A percentile compares a stretch with the other conserved stretches of the same genome.
phyloP scores from a whole-genome alignment of 1,139 yeast genomes.

The Hyphopichia khmerensis region DNA sequence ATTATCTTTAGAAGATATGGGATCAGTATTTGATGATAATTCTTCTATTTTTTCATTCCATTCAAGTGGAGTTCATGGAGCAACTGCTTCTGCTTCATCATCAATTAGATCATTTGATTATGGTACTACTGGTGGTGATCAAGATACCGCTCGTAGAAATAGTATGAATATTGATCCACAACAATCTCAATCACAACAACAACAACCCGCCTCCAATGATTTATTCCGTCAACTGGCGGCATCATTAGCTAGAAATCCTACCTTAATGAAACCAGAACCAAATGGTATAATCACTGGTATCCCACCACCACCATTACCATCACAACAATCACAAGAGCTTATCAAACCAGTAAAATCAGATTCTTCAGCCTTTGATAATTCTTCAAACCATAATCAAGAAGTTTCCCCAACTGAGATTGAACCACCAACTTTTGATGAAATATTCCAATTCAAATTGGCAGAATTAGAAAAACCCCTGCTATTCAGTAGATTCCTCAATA shows the following conservation, averaged over 20 bases:
- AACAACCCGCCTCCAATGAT: slow-evolving; percentile 14
- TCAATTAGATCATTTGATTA: slow-evolving; percentile 9
- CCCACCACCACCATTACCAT: slow-evolving; percentile 16
- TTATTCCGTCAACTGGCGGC: slow-evolving; percentile 34
- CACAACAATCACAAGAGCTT: neutral
- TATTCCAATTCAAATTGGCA: slow-evolving; percentile 26
- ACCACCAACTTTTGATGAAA: slow-evolving; percentile 37
- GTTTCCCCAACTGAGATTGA: slow-evolving; percentile 37
- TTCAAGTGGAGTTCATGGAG: slow-evolving; percentile 15
- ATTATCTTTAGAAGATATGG: slow-evolving; percentile 54
- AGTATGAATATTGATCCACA: slow-evolving; percentile 16
- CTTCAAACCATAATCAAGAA: slow-evolving; percentile 8
- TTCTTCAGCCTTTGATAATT: slow-evolving; percentile 14
- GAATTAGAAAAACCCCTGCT: slow-evolving; percentile 15
- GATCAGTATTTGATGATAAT: slow-evolving; percentile 48
- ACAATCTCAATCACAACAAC: too few relatives aligned
- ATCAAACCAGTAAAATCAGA: slow-evolving; percentile 26
- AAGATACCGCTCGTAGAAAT: slow-evolving; percentile 15
- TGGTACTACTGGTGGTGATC: slow-evolving; percentile 18
- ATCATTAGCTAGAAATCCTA: slow-evolving; percentile 40
- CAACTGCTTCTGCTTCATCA: too few relatives aligned
- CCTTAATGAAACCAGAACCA: slow-evolving; percentile 28
- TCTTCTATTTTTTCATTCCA: slow-evolving; percentile 47
- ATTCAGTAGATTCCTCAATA: neutral
- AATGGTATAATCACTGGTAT: slow-evolving; percentile 34